Percentiles rank a stretch among this genome's conserved stretches.
phyloP scores from a whole-genome alignment of 257 asterid species.

The Rauvolfia tetraphylla region DNA sequence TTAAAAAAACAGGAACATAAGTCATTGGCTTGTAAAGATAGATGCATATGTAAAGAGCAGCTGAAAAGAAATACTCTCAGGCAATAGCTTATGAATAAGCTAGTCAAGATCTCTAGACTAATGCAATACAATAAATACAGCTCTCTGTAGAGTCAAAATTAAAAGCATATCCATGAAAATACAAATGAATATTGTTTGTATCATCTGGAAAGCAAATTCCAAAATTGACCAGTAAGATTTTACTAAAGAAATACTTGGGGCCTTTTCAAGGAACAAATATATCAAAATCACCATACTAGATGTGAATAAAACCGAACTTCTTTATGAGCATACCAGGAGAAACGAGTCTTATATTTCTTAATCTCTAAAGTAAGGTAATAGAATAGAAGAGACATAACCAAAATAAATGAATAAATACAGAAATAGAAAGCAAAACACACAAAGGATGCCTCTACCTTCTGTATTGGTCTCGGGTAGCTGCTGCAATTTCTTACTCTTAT shows the following conservation, averaged over 20 bases:
- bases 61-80: not conserved
- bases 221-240: not conserved
- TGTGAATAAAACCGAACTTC: not conserved
- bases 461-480: constrained; percentile 28
- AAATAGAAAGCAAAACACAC: not conserved
- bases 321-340: not conserved
- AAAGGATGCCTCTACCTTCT: constrained; percentile 35
- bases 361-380: not conserved
- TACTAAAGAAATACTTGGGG: too few relatives aligned
- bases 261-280: not conserved
- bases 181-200: not conserved
- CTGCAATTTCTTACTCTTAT: constrained; percentile 47
- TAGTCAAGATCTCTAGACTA: not conserved
- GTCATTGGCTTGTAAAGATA: not conserved
- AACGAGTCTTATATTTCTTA: not conserved
- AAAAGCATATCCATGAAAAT: not conserved
- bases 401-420: not conserved
- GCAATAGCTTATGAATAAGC: not conserved
- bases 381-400: not conserved
- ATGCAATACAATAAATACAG: not conserved
- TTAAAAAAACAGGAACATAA: not conserved
- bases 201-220: too few relatives aligned
- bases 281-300: not conserved
- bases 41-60: not conserved
- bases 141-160: not conserved